Evolutionary conservation across 164 flowering plant species (phyloP).

Genomic region (Malania oleifera): DNA sequence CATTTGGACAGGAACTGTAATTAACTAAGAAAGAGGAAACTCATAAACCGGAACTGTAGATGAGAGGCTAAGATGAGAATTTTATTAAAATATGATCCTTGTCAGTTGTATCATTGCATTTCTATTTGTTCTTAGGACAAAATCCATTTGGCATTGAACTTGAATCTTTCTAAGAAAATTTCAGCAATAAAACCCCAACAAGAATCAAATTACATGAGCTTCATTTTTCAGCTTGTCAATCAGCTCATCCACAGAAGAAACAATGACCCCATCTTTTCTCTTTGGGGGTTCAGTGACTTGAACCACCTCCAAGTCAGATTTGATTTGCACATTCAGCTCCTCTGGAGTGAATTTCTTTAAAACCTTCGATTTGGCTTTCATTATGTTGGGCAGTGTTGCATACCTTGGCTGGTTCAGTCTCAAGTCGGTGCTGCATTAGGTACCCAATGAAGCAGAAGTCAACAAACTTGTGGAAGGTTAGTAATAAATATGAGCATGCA

Average conservation of each 20-base stretch:
- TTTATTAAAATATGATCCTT: too few relatives aligned
- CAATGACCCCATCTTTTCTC: conserved; percentile 77
- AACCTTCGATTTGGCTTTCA: conserved; percentile 91
- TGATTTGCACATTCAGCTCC: conserved; percentile 73
- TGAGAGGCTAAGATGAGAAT: too few relatives aligned
- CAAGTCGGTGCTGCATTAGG: conserved; percentile 71
- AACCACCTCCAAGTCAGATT: conserved; percentile 65
- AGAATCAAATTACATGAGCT: conserved; percentile 58
- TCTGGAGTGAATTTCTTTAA: conserved; percentile 72
- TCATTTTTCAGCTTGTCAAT: conserved; percentile 81
- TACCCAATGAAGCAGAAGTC: background rate
- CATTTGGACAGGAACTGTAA: too few relatives aligned
- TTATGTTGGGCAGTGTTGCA: conserved; percentile 95
- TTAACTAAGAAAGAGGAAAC: too few relatives aligned
- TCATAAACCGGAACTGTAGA: too few relatives aligned
- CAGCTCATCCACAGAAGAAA: conserved; percentile 88
- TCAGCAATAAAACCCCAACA: background rate
- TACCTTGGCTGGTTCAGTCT: conserved; percentile 95
- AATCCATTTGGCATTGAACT: background rate
- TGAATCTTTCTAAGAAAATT: background rate
- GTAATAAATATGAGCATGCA: background rate
- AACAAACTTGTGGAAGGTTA: background rate
- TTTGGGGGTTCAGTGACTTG: conserved; percentile 92
- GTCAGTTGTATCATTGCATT: too few relatives aligned
- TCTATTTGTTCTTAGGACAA: background rate